A percentile compares a stretch with the other conserved stretches of the same genome.
These are phyloP conservation scores for Picea abies DNA, from an alignment of 83 land plant species.

Conservation along the genomic window DNA sequence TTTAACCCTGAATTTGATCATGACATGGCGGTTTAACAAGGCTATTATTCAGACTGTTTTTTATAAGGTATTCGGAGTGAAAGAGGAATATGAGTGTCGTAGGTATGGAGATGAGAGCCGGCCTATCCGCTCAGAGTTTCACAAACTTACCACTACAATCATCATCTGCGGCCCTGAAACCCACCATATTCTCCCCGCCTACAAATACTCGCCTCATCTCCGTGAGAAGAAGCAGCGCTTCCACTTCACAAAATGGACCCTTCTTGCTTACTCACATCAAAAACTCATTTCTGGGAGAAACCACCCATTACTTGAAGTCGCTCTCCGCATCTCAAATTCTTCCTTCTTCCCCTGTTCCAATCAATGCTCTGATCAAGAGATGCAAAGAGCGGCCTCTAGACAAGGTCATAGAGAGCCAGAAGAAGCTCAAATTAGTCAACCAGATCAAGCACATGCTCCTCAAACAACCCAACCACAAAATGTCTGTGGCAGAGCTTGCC, in stretches of 20 bases:
- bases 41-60: no score
- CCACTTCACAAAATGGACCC: constrained; percentile 23
- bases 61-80: no score
- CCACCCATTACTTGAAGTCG: constrained; percentile 12
- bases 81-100: no score
- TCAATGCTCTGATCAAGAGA: constrained; percentile 22
- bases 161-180: not conserved
- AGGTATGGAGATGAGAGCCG: not conserved
- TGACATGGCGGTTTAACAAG: no score
- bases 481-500: constrained; percentile 54
- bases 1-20: no score
- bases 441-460: constrained; percentile 52
- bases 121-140: not conserved
- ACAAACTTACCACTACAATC: constrained; percentile 3
- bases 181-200: no score
- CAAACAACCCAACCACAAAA: constrained; percentile 62
- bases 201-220: no score
- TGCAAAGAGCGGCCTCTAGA: constrained; percentile 21
- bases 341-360: constrained; percentile 20
- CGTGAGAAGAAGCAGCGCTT: not conserved
- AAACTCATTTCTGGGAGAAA: constrained; percentile 7
- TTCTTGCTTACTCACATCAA: not conserved
- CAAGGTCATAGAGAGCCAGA: constrained; percentile 5
- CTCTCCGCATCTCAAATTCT: constrained; percentile 21
- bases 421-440: constrained; percentile 16